phyloP scores from a whole-genome alignment of 2,329 filamentous ascomycete species.

The Fusarium vanettenii region DNA sequence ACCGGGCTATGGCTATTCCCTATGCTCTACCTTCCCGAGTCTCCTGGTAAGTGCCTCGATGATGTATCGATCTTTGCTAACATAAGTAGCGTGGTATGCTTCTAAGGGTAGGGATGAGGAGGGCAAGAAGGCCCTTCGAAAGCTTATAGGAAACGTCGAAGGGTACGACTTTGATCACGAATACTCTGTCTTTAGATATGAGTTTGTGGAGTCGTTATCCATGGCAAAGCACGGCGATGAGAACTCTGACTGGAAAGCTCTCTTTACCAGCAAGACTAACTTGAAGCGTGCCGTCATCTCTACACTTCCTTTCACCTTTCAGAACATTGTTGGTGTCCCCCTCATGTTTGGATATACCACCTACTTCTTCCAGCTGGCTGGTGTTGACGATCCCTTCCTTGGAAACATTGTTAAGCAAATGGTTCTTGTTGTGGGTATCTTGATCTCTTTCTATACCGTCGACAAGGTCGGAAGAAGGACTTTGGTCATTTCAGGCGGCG shows the following conservation, averaged over 20 bases:
- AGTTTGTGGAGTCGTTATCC: constrained; percentile 18
- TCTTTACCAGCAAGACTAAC: constrained; percentile 26
- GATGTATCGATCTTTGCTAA: background rate
- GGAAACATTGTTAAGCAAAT: constrained; percentile 30
- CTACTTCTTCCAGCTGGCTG: constrained; percentile 40
- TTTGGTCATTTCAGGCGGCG: background rate
- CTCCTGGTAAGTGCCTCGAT: constrained; percentile 3
- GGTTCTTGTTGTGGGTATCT: constrained; percentile 8
- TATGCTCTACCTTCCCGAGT: constrained; percentile 14
- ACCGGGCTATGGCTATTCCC: constrained; percentile 18
- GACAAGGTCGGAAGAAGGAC: constrained; percentile 23
- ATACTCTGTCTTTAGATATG: constrained; percentile 33
- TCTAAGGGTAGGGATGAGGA: constrained; percentile 18
- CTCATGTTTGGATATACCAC: constrained; percentile 39
- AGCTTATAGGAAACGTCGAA: constrained; percentile 11
- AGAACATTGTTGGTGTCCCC: constrained; percentile 37
- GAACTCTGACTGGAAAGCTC: constrained; percentile 12
- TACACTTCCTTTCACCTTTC: constrained; percentile 33
- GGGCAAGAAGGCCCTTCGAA: constrained; percentile 26
- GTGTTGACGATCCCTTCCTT: constrained; percentile 36
- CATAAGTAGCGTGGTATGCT: constrained; percentile 2
- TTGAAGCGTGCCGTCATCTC: constrained; percentile 34
- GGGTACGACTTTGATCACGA: constrained; percentile 33
- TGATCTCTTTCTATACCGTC: constrained; percentile 11
- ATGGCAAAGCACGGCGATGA: background rate